Base-by-base conservation (phyloP, 2,329 filamentous ascomycete species). In the Pyricularia grisea region DNA sequence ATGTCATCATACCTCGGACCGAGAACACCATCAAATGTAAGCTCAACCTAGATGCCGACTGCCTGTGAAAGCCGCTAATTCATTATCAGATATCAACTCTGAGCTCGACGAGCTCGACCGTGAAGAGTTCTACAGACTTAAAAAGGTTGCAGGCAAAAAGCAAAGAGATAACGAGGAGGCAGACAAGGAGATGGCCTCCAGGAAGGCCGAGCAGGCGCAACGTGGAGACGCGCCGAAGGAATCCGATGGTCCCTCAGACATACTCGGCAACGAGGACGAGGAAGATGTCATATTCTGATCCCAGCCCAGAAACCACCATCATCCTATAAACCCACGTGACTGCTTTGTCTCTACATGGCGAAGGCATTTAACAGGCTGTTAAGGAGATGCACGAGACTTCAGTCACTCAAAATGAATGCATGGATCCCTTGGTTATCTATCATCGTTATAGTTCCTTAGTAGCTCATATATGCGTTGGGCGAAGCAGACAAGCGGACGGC, bases 21-120 rank as follows among this genome's bases (percentile, higher is more conserved):
- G 95, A 99, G 79, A 99, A 98, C 77, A 99, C 95, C n/a, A 99
- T 99, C 83, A 97, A 97, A 82, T 99, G 90, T 90, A 81, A 73
- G 86, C 75, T 1, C 30, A 4, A 25, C 28, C 20, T 23, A 36
- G 10, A 14, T 12, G 6, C 27, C 20, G 1, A 30, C 2, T 31
- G 1, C 23, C 50, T 20, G 17, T 10, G 25, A 10, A 17, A 6
- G 9, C 28, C 20, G 31, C 65, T 61, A 31, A 70, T 58, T 11
- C 20, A 2, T 3, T 27, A 10, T 11, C 33, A 91, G 89, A 98
- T 77, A 98, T 98, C 85, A 98, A 98, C 82, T 97, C 94, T 0
- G 95, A 99, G 79, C 87, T 99, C 20, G 95, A 99, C 77, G 95
- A 99, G 81, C 85, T 99, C 67, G 96, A 98, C 80, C 88, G 95